These are phyloP conservation scores for Vinca minor DNA, from an alignment of 257 asterid species.

Conservation along the genomic window DNA sequence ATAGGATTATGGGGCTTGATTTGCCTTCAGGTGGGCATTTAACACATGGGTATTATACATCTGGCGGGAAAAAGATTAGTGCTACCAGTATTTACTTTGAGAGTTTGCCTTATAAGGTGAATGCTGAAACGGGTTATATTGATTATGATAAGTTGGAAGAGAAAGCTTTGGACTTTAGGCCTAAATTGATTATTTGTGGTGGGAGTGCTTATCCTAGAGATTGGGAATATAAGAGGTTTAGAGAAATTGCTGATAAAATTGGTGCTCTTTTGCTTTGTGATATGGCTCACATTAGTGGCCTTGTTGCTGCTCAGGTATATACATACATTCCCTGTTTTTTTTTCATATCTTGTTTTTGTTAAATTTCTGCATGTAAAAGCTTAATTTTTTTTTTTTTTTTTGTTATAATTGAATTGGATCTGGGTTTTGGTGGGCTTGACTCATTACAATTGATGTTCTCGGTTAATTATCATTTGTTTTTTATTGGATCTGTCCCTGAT, in stretches of 20 bases:
- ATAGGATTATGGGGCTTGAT: conserved; percentile 43
- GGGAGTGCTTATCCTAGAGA: conserved; percentile 45
- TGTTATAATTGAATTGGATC: background rate
- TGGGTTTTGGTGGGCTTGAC: background rate
- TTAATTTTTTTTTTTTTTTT: background rate
- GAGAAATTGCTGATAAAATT: conserved; percentile 37
- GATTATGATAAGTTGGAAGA: conserved; percentile 40
- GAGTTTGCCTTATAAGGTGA: conserved; percentile 39
- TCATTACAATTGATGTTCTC: background rate
- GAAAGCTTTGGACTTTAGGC: conserved; percentile 42
- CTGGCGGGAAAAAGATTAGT: conserved; percentile 38
- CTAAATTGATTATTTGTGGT: conserved; percentile 40
- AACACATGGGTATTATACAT: conserved; percentile 39
- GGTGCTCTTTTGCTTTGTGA: conserved; percentile 40
- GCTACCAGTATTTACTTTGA: conserved; percentile 40
- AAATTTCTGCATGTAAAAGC: background rate
- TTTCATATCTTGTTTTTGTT: no score
- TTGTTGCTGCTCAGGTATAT: conserved; percentile 39
- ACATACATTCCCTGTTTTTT: background rate
- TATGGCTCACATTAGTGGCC: conserved; percentile 42
- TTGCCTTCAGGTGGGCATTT: conserved; percentile 42
- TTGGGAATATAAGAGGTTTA: conserved; percentile 39
- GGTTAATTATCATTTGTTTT: no score
- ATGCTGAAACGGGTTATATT: conserved; percentile 24
- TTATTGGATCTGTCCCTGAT: background rate